A percentile compares a stretch with the other conserved stretches of the same genome.
These are phyloP conservation scores for Exsudoporus floridanus DNA, from an alignment of 1,284 basidiomycete genomes.

Conservation along the genomic window DNA sequence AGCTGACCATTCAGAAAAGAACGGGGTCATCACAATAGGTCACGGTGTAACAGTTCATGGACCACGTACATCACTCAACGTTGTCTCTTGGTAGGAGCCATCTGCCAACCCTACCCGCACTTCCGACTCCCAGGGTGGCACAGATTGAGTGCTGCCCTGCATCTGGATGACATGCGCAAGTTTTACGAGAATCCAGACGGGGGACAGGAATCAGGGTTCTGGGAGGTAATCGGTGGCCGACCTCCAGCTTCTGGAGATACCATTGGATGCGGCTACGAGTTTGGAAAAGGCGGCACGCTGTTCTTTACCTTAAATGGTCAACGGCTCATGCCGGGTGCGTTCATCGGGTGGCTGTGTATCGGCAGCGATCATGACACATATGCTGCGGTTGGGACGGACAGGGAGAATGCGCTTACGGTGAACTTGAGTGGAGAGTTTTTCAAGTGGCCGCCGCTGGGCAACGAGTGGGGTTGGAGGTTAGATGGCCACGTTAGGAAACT, in stretches of 20 bases:
- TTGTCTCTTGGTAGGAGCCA: too few species aligned
- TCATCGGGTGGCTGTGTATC: too few species aligned
- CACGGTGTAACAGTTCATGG: too few species aligned
- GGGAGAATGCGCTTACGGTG: background rate
- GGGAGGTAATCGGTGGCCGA: slow-evolving; percentile 10
- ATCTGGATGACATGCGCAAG: too few species aligned
- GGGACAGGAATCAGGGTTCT: slow-evolving; percentile 37
- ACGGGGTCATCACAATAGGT: slow-evolving; percentile 62
- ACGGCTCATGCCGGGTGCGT: slow-evolving; percentile 36
- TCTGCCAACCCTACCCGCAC: too few species aligned
- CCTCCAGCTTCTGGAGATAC: slow-evolving; percentile 35
- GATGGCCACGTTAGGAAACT: too few species aligned
- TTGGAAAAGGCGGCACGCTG: slow-evolving; percentile 44
- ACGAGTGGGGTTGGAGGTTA: too few species aligned
- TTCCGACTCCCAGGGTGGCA: too few species aligned
- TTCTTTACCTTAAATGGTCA: slow-evolving; percentile 69
- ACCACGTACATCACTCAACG: too few species aligned
- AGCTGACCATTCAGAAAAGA: slow-evolving; percentile 52
- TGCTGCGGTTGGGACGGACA: background rate
- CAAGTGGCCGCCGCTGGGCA: too few species aligned
- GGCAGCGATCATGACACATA: background rate
- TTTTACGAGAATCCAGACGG: too few species aligned
- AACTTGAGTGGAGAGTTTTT: background rate
- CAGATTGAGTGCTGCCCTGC: too few species aligned
- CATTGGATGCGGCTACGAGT: slow-evolving; percentile 65